phyloP scores from a whole-genome alignment of 1,284 basidiomycete species.

The Flammula alnicola region DNA sequence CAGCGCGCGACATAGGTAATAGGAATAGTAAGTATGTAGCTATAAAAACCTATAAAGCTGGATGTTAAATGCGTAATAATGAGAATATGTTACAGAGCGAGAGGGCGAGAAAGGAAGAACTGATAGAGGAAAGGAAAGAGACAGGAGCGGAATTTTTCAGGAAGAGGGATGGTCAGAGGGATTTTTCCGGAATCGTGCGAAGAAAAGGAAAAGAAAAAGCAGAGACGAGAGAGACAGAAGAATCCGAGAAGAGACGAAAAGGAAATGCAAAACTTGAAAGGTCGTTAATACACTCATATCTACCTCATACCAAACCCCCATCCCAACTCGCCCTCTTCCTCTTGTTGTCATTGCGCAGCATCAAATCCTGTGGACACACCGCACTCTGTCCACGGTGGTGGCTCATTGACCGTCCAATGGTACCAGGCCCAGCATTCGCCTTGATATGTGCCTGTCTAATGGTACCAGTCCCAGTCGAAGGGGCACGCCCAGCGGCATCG shows the following conservation, averaged over 20 bases:
- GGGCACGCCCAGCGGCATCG: background rate
- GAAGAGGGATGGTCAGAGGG: too few relatives aligned
- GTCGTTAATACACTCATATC: background rate
- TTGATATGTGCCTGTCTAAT: slow-evolving; percentile 19
- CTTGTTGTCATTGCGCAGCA: slow-evolving; percentile 59
- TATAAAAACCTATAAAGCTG: slow-evolving; percentile 3
- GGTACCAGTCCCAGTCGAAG: slow-evolving; percentile 11
- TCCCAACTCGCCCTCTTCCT: slow-evolving; percentile 81
- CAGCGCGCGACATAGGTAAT: too few relatives aligned
- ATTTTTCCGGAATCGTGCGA: too few relatives aligned
- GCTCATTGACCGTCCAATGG: slow-evolving; percentile 36
- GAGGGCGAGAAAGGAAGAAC: background rate
- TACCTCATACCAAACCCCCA: slow-evolving; percentile 38
- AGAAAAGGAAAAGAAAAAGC: too few relatives aligned
- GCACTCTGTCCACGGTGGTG: slow-evolving; percentile 71
- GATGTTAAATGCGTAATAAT: background rate
- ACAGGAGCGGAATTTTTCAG: background rate
- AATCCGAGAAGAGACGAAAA: too few relatives aligned
- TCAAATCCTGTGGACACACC: slow-evolving; percentile 69
- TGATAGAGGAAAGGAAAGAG: background rate
- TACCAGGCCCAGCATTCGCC: slow-evolving; percentile 14
- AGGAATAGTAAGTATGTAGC: slow-evolving; percentile 5
- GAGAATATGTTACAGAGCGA: background rate
- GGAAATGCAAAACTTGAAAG: too few relatives aligned
- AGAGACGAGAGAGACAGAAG: too few relatives aligned